Evolutionary conservation across 768 basidiomycete genomes (phyloP), one percentile per base, ranked within the genome.

Genomic region (Gloeopeniophorella convolvens): DNA sequence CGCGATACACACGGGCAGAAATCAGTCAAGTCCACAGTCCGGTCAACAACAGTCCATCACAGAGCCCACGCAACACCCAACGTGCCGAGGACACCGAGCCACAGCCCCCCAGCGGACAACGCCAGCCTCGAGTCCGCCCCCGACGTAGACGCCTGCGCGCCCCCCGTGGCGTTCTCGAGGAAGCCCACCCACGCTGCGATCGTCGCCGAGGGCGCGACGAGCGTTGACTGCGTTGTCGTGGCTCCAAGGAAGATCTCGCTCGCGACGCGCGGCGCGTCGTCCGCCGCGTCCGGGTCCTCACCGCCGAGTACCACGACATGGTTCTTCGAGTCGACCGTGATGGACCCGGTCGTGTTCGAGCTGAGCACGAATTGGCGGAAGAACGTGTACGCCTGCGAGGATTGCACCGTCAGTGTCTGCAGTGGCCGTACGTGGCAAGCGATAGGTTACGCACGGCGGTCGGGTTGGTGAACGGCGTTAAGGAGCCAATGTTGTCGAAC

Each of bases 291-390:
- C 2, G 72, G 35, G 59, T 72, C 65, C 57, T 79, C 77, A 8
- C 83, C 85, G 10, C 76, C 77, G 20, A 74, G 51, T 33, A 76
- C 74, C 3, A 61, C 41, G 31, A 57, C 58, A 10, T 54, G 24
- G 31, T 63, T 66, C 54, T 54, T 47, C 26, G 18, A 5, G 59
- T 52, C 36, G 8, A 61, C 60, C 18, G 62, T 66, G 31, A 87
- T 78, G 5, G 78, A 71, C 0, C 84, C 85, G 1, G 79, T 79
- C 27, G 66, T 49, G 63, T 84, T 82, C 48, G 64, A 66, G 3
- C 85, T 84, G 33, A 88, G 67, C 42, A 88, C 68, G 55, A 86
- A 88, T 52, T 88, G 82, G 16, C 79, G 77, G 12, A 73, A 61
- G 63, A 88, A 78, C 16, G 73, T 73, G 61, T 75, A 72, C 5